Evolutionary conservation across 1,139 yeast species (phyloP).

Genomic region (Kurtzmaniella natalensis): DNA sequence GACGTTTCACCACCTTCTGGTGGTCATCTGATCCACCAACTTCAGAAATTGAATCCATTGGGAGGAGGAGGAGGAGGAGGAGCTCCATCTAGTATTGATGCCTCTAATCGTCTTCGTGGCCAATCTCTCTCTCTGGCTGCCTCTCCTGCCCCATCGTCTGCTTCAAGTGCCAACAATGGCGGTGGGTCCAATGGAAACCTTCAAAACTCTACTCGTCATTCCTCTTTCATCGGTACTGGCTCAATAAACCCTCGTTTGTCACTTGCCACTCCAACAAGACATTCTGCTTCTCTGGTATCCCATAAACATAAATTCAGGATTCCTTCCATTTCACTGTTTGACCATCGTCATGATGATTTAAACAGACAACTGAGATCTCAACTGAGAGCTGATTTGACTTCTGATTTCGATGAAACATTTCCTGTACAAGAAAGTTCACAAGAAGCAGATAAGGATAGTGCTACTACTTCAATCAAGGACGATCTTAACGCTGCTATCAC

Average conservation of each 20-base stretch:
- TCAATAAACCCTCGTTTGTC: neutral
- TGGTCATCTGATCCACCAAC: constrained; percentile 6
- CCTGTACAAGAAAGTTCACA: no score
- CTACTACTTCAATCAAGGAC: neutral
- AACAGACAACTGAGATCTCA: constrained; percentile 2
- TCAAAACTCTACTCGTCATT: neutral
- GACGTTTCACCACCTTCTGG: constrained; percentile 1
- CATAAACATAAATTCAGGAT: constrained; percentile 33
- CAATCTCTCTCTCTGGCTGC: no score
- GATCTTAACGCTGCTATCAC: neutral
- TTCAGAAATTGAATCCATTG: no score
- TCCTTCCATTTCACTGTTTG: constrained; percentile 29
- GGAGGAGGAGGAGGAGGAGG: no score
- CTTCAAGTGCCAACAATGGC: no score
- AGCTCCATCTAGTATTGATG: no score
- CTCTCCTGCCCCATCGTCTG: no score
- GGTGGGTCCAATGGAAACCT: no score
- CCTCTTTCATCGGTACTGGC: neutral
- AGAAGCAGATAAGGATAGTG: no score
- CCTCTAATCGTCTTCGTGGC: no score
- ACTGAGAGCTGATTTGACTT: constrained; percentile 1
- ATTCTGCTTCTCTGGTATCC: constrained; percentile 1
- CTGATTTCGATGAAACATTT: no score
- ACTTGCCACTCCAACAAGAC: constrained; percentile 1
- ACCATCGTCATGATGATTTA: constrained; percentile 15